These are phyloP conservation scores for Fusarium azukiicola DNA, from an alignment of 2,329 filamentous ascomycete species.

Conservation along the genomic window DNA sequence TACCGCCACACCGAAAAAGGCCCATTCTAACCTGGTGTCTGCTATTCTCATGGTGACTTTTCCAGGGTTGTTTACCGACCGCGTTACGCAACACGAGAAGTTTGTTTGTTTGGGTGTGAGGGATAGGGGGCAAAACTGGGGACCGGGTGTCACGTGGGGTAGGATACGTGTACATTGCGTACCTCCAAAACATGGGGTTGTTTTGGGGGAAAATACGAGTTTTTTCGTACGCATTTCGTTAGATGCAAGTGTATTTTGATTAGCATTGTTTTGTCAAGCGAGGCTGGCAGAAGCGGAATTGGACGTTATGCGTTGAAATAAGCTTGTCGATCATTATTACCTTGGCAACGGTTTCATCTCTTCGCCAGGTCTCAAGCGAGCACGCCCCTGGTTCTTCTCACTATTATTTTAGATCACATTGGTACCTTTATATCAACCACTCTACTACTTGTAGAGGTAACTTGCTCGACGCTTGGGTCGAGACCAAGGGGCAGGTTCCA, in stretches of 20 bases:
- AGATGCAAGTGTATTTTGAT: background rate
- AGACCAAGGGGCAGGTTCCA: background rate
- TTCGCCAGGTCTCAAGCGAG: background rate
- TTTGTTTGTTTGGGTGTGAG: background rate
- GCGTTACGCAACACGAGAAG: slow-evolving; percentile 9
- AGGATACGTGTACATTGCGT: slow-evolving; percentile 11
- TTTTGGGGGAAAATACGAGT: background rate
- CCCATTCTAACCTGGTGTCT: slow-evolving; percentile 1
- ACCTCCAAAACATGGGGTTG: background rate
- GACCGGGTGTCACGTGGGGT: slow-evolving; percentile 3
- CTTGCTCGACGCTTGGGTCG: too few relatives aligned
- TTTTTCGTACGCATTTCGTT: background rate
- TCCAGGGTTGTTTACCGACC: background rate
- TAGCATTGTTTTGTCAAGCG: background rate
- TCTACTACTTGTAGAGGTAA: too few relatives aligned
- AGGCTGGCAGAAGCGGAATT: slow-evolving; percentile 3
- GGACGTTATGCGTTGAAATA: background rate
- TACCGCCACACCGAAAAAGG: slow-evolving; percentile 2
- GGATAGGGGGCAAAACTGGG: slow-evolving; percentile 14
- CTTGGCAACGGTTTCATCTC: background rate
- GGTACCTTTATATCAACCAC: too few relatives aligned
- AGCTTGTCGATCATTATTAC: slow-evolving; percentile 1
- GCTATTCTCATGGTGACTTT: background rate
- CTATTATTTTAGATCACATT: too few relatives aligned
- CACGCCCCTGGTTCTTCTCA: background rate